Evolutionary conservation across 805 yeast genomes (phyloP).

Genomic region (Saccharomycopsis javanensis): DNA sequence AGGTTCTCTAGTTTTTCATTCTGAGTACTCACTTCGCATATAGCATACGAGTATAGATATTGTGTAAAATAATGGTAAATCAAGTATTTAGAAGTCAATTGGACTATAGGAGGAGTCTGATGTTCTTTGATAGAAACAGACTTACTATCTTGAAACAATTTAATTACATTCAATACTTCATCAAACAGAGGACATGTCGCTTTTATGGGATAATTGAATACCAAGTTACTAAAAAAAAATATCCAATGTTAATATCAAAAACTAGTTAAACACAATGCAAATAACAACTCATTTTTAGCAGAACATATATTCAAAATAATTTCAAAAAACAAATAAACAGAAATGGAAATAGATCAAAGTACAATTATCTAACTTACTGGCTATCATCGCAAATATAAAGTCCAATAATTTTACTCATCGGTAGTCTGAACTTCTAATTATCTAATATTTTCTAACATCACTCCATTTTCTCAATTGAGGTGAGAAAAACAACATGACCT

Average conservation of each 20-base stretch:
- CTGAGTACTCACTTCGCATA: slow-evolving; percentile 4
- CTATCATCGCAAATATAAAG: slow-evolving; percentile 32
- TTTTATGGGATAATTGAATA: slow-evolving; percentile 31
- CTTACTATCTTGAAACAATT: slow-evolving; percentile 11
- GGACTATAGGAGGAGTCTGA: slow-evolving; percentile 3
- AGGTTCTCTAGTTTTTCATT: not conserved
- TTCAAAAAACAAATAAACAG: not conserved
- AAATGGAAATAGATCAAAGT: not conserved
- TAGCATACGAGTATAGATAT: slow-evolving; percentile 7
- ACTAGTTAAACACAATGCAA: no score
- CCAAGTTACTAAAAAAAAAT: slow-evolving; percentile 24
- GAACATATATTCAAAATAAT: no score
- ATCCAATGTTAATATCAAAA: not conserved
- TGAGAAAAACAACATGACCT: no score
- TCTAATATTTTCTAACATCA: not conserved
- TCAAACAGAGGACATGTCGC: slow-evolving; percentile 27
- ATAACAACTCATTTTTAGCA: no score
- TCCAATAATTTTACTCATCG: slow-evolving; percentile 8
- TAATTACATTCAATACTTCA: slow-evolving; percentile 24
- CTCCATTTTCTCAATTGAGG: no score
- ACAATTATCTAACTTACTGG: slow-evolving; percentile 26
- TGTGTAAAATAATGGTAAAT: slow-evolving; percentile 11
- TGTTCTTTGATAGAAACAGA: not conserved
- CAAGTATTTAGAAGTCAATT: slow-evolving; percentile 2
- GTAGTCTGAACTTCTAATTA: not conserved